These are phyloP conservation scores for Coemansia furcata DNA, from an alignment of 192 early-diverging fungal species.

Conservation along the genomic window DNA sequence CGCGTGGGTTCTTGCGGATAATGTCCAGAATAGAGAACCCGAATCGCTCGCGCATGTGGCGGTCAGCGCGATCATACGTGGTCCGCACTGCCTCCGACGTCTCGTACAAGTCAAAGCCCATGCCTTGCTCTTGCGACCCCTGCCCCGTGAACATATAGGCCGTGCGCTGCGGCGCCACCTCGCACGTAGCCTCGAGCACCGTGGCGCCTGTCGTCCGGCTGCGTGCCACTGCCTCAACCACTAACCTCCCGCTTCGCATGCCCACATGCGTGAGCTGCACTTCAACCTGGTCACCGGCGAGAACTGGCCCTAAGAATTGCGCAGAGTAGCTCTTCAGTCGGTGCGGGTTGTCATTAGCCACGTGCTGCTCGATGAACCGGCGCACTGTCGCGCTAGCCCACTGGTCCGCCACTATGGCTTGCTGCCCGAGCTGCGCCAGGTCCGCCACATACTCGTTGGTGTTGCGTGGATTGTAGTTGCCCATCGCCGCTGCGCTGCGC, in stretches of 20 bases:
- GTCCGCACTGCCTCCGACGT: conserved; percentile 74
- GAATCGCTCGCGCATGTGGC: conserved; percentile 78
- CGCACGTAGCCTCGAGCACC: conserved; percentile 78
- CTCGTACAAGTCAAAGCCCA: conserved; percentile 91
- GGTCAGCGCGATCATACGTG: conserved; percentile 88
- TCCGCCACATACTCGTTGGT: conserved; percentile 89
- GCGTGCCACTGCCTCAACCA: conserved; percentile 77
- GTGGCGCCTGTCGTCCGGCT: conserved; percentile 59
- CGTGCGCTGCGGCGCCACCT: conserved; percentile 84
- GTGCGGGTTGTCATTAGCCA: conserved; percentile 79
- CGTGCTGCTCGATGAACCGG: conserved; percentile 84
- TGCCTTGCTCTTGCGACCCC: conserved; percentile 91
- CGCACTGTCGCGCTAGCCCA: conserved; percentile 88
- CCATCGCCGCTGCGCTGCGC: conserved; percentile 77
- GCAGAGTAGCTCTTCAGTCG: conserved; percentile 76
- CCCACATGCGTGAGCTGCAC: conserved; percentile 83
- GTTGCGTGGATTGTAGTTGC: conserved; percentile 90
- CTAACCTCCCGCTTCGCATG: conserved; percentile 87
- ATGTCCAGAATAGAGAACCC: conserved; percentile 91
- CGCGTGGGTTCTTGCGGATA: conserved; percentile 81
- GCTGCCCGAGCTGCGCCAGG: conserved; percentile 75
- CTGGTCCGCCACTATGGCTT: conserved; percentile 79
- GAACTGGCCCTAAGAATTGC: conserved; percentile 75
- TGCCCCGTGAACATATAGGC: conserved; percentile 95
- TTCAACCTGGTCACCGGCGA: conserved; percentile 74